Percentiles rank a stretch among this genome's conserved stretches.
These are phyloP conservation scores for Calamus simplicifolius DNA, from an alignment of 176 grass and related monocot genomes.

Conservation along the genomic window DNA sequence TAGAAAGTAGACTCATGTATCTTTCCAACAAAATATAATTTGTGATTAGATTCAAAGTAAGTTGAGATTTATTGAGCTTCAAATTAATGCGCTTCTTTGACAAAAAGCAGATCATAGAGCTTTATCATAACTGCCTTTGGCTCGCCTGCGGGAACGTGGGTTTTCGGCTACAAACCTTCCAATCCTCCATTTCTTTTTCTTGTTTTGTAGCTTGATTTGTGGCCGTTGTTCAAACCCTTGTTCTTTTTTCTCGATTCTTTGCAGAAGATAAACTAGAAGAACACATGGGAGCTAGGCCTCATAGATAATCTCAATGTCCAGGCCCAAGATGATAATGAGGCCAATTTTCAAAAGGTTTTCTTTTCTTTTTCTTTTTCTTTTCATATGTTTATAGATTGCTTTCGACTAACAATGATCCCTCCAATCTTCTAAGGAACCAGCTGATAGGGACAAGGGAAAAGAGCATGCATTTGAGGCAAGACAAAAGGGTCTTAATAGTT, in stretches of 20 bases:
- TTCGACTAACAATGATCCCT: too few relatives aligned
- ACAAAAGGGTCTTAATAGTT: too few relatives aligned
- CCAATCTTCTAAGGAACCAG: slow-evolving; percentile 32
- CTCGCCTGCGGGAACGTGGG: slow-evolving; percentile 83
- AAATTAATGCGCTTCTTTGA: slow-evolving; percentile 76
- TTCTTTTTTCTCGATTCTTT: not conserved
- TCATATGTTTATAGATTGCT: not conserved
- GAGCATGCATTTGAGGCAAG: too few relatives aligned
- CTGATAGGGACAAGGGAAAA: too few relatives aligned
- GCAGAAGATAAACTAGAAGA: slow-evolving; percentile 99
- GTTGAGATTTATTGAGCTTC: too few relatives aligned
- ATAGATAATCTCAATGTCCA: slow-evolving; percentile 80
- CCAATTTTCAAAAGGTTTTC: slow-evolving; percentile 95
- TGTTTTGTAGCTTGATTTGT: not conserved
- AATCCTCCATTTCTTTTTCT: not conserved
- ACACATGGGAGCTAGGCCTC: slow-evolving; percentile 87
- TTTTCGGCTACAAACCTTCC: too few relatives aligned
- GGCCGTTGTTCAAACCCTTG: not conserved
- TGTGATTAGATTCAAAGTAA: too few relatives aligned
- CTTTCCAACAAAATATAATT: too few relatives aligned
- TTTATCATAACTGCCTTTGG: slow-evolving; percentile 91
- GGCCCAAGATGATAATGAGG: slow-evolving; percentile 69
- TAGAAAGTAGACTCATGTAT: too few relatives aligned
- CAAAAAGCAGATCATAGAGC: slow-evolving; percentile 77
- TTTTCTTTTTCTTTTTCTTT: not conserved